Base-by-base conservation (phyloP, 2,329 filamentous ascomycete species). In the Penicillium paneum region DNA sequence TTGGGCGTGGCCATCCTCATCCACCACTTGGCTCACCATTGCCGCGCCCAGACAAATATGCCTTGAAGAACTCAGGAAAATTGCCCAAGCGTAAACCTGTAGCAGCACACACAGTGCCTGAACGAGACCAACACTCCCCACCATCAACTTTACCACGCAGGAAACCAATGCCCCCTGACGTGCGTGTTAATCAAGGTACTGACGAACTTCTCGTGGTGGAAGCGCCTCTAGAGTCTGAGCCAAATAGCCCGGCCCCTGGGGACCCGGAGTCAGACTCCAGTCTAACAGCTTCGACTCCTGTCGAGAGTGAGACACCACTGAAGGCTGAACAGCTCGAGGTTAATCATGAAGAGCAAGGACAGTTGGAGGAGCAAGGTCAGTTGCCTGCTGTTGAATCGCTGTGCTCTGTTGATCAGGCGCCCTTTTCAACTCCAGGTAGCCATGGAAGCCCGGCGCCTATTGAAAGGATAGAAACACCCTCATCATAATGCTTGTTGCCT, bases 21-120 rank as follows among this genome's bases (percentile, higher is more conserved):
- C 91, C 90, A 43, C 90, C 91, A 8, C 89, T 88, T 2, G 91
- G 91, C 2, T 86, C 82, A 41, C 91, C 91, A 3, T 79, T 96
- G 1, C 91, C 91, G 2, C 83, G 79, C 39, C 87, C 87, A 1
- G 83, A 85, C 34, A 82, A 79, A 50, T 81, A 78, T 54, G 80
- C 64, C 5, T 65, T 83, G 7, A 84, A 82, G 65, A 81, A 80
- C 44, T 77, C 81, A 15, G 81, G 79, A 55, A 78, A 78, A 28
- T 78, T 86, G 1, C 83, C 86, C 3, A 86, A 83, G 67, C 79
- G 87, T n/a, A 90, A 88, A 64, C 80, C 84, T 2, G 73, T 87
- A 8, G 74, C 81, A 35, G 71, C 79, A 19, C 71, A 79, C 21
- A 46, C 68, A 11, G 52, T 76, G 10, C 68, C 73, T 26, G 71